phyloP scores from a whole-genome alignment of 2,329 filamentous ascomycete genomes.

The Aspergillus pseudoglaucus region DNA sequence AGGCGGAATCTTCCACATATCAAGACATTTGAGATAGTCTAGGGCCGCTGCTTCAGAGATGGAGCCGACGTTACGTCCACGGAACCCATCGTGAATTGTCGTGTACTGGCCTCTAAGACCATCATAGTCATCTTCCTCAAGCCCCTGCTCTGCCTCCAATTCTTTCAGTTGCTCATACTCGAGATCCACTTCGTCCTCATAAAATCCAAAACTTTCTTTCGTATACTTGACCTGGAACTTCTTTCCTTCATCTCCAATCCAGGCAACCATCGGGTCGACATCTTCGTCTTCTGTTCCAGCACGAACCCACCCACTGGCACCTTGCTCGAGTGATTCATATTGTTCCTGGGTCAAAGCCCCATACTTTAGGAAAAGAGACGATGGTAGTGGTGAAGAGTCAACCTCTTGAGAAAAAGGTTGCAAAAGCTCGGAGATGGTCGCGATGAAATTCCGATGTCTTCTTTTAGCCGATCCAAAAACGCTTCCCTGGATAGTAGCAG shows the following conservation, averaged over 20 bases:
- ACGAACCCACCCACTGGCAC: constrained; percentile 40
- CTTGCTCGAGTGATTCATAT: constrained; percentile 52
- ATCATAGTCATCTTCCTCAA: constrained; percentile 51
- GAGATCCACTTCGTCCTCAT: constrained; percentile 55
- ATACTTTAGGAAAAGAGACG: constrained; percentile 47
- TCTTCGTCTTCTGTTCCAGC: constrained; percentile 24
- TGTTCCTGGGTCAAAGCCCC: constrained; percentile 59
- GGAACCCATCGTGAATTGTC: constrained; percentile 37
- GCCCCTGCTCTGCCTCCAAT: constrained; percentile 51
- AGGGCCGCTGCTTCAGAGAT: constrained; percentile 30
- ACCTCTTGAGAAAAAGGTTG: constrained; percentile 34
- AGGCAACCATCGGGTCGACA: constrained; percentile 43
- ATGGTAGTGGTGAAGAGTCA: constrained; percentile 44
- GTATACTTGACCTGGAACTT: constrained; percentile 40
- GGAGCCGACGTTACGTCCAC: constrained; percentile 12
- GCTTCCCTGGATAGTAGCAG: constrained; percentile 34
- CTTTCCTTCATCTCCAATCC: constrained; percentile 51
- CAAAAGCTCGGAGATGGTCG: constrained; percentile 38
- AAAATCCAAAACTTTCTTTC: constrained; percentile 46
- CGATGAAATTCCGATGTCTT: constrained; percentile 39
- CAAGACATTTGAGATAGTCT: constrained; percentile 30
- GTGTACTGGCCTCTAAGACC: constrained; percentile 43
- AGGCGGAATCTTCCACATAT: constrained; percentile 57
- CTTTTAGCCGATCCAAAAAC: constrained; percentile 33
- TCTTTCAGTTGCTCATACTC: constrained; percentile 57